These are phyloP conservation scores for Ustilago cynodontis DNA, from an alignment of 1,284 basidiomycete genomes.

Conservation along the genomic window DNA sequence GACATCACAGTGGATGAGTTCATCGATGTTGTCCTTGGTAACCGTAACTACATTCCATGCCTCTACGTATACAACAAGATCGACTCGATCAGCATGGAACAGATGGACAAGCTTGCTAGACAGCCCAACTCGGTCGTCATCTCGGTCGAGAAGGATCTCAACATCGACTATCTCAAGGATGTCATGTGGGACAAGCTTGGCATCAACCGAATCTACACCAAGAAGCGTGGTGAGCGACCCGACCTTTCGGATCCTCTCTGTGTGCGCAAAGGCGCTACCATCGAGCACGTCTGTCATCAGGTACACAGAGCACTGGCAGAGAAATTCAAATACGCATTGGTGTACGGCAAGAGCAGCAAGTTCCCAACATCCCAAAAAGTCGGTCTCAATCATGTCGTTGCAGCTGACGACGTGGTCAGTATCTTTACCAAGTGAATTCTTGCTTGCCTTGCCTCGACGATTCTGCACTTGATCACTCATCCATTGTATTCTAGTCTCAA, in stretches of 20 bases:
- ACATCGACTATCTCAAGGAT: slow-evolving; percentile 89
- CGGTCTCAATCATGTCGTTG: slow-evolving; percentile 85
- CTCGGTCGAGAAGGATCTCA: slow-evolving; percentile 90
- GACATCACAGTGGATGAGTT: slow-evolving; percentile 92
- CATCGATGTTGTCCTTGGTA: slow-evolving; percentile 90
- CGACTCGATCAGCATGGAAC: slow-evolving; percentile 72
- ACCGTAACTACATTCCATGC: slow-evolving; percentile 93
- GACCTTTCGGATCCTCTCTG: slow-evolving; percentile 94
- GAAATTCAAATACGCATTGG: slow-evolving; percentile 75
- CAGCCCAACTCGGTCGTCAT: slow-evolving; percentile 91
- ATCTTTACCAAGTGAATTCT: slow-evolving; percentile 60
- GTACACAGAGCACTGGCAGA: slow-evolving; percentile 89
- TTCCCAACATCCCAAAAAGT: slow-evolving; percentile 69
- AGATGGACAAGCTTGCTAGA: slow-evolving; percentile 87
- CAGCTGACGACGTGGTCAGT: slow-evolving; percentile 92
- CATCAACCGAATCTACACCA: slow-evolving; percentile 81
- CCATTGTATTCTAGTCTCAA: slow-evolving; percentile 39
- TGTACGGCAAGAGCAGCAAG: slow-evolving; percentile 66
- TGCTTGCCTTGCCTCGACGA: neutral
- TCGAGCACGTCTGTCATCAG: slow-evolving; percentile 77
- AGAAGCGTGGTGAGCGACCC: slow-evolving; percentile 88
- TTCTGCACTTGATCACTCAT: neutral
- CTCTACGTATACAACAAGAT: slow-evolving; percentile 87
- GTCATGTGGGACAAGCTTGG: slow-evolving; percentile 78
- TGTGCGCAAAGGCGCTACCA: slow-evolving; percentile 88